Conservation (phyloP, 805 yeast species). For the Huiozyma naganishii region DNA sequence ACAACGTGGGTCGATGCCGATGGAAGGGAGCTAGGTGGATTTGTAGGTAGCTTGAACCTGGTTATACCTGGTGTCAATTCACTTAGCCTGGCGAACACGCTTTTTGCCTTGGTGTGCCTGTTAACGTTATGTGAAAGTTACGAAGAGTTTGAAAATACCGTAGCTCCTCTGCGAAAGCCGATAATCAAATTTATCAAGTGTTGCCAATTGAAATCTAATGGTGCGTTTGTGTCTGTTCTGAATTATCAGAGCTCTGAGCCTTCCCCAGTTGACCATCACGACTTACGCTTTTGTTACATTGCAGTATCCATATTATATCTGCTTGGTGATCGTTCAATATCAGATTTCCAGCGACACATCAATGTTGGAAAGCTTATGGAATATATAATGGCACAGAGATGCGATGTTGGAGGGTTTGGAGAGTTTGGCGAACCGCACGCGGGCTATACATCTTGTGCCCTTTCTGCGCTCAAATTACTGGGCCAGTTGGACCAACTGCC, state of each 20-base stretch:
- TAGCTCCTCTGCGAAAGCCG: no score
- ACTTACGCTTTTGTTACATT: conserved; percentile 62
- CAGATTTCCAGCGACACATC: conserved; percentile 29
- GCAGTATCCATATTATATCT: conserved; percentile 55
- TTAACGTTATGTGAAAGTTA: conserved; percentile 30
- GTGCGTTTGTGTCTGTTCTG: conserved; percentile 43
- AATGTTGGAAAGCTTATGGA: conserved; percentile 31
- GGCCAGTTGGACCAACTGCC: conserved; percentile 18
- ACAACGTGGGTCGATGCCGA: conserved; percentile 25
- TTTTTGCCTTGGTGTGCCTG: conserved; percentile 39
- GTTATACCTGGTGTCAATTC: conserved; percentile 16
- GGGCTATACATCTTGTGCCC: conserved; percentile 79
- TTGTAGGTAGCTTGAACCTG: conserved; percentile 15
- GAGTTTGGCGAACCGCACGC: conserved; percentile 61
- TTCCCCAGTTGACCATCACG: conserved; percentile 44
- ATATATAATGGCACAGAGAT: conserved; percentile 30
- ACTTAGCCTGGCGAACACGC: conserved; percentile 64
- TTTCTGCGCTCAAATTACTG: conserved; percentile 45
- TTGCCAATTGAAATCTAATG: conserved; percentile 50
- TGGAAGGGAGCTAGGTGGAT: conserved; percentile 19
- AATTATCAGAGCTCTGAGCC: conserved; percentile 26
- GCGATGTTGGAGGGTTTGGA: conserved; percentile 67
- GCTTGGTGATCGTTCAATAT: conserved; percentile 24
- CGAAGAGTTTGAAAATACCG: conserved; percentile 29
- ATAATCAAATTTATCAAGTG: conserved; percentile 43